A percentile compares a stretch with the other conserved stretches of the same genome.
phyloP scores from a whole-genome alignment of 2,329 filamentous ascomycete genomes.

The Geosmithia putterillii region DNA sequence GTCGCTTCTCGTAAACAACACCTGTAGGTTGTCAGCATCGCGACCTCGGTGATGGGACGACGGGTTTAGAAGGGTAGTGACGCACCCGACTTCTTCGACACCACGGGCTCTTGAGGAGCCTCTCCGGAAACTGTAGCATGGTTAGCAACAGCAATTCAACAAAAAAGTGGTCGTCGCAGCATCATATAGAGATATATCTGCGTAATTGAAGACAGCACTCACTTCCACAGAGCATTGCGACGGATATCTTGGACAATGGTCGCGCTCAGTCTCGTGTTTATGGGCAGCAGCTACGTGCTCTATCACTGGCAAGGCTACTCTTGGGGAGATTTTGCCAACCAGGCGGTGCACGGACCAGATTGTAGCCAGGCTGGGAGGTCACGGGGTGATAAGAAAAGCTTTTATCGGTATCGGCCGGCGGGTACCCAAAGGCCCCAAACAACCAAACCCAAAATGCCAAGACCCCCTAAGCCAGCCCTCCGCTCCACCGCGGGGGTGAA shows the following conservation, averaged over 20 bases:
- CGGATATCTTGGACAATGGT: conserved; percentile 5
- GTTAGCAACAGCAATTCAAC: conserved; percentile 2
- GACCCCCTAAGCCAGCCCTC: not conserved
- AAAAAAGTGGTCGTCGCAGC: not conserved
- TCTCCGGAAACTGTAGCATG: conserved; percentile 72
- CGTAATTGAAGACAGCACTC: conserved; percentile 9
- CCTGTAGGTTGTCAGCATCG: conserved; percentile 25
- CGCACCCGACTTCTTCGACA: conserved; percentile 72
- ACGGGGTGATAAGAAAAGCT: conserved; percentile 14
- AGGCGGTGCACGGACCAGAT: conserved; percentile 13
- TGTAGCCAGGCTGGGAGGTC: conserved; percentile 7
- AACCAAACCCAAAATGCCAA: too few species aligned
- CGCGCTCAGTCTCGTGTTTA: conserved; percentile 2
- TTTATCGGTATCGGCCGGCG: not conserved
- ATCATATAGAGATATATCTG: not conserved
- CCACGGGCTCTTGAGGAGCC: conserved; percentile 86
- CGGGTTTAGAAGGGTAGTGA: conserved; percentile 33
- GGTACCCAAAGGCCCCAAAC: too few species aligned
- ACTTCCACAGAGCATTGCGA: conserved; percentile 37
- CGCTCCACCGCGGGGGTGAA: not conserved
- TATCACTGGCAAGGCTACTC: not conserved
- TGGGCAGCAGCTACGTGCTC: not conserved
- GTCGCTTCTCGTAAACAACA: conserved; percentile 83
- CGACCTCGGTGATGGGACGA: not conserved
- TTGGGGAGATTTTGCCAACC: conserved; percentile 13